Conservation (phyloP, 768 basidiomycete genomes). For the Rhizopogon salebrosus region DNA sequence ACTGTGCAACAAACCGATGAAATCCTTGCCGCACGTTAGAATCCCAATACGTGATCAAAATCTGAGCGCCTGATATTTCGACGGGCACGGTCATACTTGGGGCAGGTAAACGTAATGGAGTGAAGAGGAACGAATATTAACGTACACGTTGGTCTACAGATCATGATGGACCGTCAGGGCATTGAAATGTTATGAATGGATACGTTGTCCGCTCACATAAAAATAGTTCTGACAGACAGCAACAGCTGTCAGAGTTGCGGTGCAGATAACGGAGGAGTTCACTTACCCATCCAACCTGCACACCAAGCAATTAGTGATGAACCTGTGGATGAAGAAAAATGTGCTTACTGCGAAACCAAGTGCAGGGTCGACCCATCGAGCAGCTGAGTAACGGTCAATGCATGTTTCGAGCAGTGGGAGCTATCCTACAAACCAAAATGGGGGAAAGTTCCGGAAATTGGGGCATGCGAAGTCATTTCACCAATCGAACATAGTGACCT, state of each 20-base stretch:
- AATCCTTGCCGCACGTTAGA: constrained; percentile 34
- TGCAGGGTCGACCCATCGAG: constrained; percentile 55
- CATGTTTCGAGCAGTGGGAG: neutral
- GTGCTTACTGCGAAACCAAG: constrained; percentile 52
- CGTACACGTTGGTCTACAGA: constrained; percentile 7
- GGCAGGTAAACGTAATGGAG: neutral
- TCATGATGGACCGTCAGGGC: neutral
- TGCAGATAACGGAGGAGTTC: constrained; percentile 24
- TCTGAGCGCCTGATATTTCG: constrained; percentile 69
- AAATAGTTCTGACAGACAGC: constrained; percentile 44
- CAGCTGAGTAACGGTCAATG: constrained; percentile 27
- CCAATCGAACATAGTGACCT: constrained; percentile 63
- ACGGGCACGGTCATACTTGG: constrained; percentile 58
- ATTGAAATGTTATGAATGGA: constrained; percentile 18
- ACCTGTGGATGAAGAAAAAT: neutral
- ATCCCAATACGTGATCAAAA: constrained; percentile 74
- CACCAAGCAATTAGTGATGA: neutral
- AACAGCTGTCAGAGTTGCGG: neutral
- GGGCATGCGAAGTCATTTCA: constrained; percentile 79
- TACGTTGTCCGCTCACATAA: constrained; percentile 37
- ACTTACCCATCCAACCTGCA: constrained; percentile 26
- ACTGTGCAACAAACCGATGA: neutral
- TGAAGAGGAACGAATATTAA: neutral
- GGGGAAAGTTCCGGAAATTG: constrained; percentile 74
- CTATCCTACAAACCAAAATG: constrained; percentile 46